phyloP scores from a whole-genome alignment of 2,329 filamentous ascomycete species.

The Fusarium hainanense region DNA sequence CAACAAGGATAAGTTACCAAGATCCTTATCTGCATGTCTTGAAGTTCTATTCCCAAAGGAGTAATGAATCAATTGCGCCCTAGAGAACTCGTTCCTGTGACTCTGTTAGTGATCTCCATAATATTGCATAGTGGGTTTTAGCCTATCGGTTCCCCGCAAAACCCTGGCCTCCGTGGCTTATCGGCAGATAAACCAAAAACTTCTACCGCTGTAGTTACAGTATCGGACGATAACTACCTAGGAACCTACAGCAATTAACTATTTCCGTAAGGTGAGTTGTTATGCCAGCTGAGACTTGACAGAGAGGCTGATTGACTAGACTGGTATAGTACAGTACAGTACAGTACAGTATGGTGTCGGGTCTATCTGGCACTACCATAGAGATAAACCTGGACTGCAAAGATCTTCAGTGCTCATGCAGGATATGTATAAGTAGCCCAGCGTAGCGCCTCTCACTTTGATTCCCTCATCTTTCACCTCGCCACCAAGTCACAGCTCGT shows the following conservation, averaged over 20 bases:
- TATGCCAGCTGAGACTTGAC: not conserved
- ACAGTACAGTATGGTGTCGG: not conserved
- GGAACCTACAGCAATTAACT: not conserved
- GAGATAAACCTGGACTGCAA: conserved; percentile 1
- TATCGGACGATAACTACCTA: not conserved
- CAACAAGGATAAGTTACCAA: not conserved
- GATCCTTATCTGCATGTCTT: conserved; percentile 19
- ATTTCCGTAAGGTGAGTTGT: conserved; percentile 1
- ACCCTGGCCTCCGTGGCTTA: conserved; percentile 8
- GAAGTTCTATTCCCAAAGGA: conserved; percentile 16
- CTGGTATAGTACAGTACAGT: not conserved
- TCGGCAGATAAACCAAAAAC: conserved; percentile 17
- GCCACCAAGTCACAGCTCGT: not conserved
- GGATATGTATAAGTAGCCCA: conserved; percentile 25
- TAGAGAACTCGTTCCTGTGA: not conserved
- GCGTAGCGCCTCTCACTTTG: not conserved
- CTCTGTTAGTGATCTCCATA: not conserved
- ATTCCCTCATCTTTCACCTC: conserved; percentile 8
- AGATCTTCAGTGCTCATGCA: conserved; percentile 4
- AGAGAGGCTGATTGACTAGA: not conserved
- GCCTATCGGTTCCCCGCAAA: conserved; percentile 27
- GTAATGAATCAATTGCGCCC: conserved; percentile 21
- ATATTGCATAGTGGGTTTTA: conserved; percentile 3
- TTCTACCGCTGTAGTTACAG: not conserved
- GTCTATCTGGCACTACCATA: not conserved